Evolutionary conservation across 495 filamentous ascomycete genomes (phyloP), one percentile per base, ranked within the genome.

Genomic region (Podospora pseudoanserina): DNA sequence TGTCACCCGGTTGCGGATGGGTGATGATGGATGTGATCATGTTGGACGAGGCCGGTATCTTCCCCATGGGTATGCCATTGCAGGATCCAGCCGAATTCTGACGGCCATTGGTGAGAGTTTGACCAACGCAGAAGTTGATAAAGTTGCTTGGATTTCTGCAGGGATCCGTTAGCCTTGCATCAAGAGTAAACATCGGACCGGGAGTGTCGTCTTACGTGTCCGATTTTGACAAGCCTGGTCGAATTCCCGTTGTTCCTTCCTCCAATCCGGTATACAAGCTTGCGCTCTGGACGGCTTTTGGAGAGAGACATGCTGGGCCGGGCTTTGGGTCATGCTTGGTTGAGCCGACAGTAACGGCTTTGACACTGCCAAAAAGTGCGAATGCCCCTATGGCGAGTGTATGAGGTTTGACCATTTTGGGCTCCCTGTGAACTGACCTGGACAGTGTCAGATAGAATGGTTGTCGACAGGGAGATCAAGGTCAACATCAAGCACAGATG

Each of bases 11-110:
- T 18, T 71, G 53, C 0, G 87, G 87, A 64, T 66, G 73, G 20
- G 77, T 77, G 71, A 89, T 85, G 66, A 88, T 82, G 26, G 84
- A 78, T 4, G 86, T 87, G 65, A 88, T 79, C 87, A 89, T 89
- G 44, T 84, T 81, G 58, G 55, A 75, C 34, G 77, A 75, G 20
- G 83, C 75, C 2, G 87, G 87, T 67, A 89, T 87, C 67, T 87
- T 80, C 54, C 87, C 87, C 85, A 89, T 88, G 2, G 80, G 70
- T 71, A 85, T 82, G 55, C 80, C 80, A 71, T 87, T 87, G 74
- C 85, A 87, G 15, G 85, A 87, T 11, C 85, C 85, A 5, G 30
- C 65, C 23, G 73, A 71, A 63, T 80, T 73, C 68, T 87, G 85
- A 4, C 73, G 71, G 44, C 85, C 85, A 70, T 87, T 86, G 65